These are phyloP conservation scores for Nicotiana knightiana DNA, from an alignment of 257 asterid species.

Conservation along the genomic window DNA sequence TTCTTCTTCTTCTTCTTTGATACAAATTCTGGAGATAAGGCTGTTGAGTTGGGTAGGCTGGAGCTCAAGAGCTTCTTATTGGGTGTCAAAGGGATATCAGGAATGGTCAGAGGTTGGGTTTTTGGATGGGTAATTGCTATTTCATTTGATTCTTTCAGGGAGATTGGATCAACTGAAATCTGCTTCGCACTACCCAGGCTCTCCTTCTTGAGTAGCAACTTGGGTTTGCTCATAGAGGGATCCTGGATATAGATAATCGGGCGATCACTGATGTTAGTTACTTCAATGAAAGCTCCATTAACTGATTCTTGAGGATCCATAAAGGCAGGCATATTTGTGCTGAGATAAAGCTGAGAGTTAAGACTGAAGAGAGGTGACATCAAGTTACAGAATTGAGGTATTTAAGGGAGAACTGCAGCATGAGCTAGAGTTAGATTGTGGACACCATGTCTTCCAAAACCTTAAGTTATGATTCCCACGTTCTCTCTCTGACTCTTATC, in stretches of 20 bases:
- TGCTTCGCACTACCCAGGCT: neutral
- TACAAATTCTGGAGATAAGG: conserved; percentile 37
- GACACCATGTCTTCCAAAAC: neutral
- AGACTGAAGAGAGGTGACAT: neutral
- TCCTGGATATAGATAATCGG: too few species aligned
- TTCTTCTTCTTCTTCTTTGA: conserved; percentile 19
- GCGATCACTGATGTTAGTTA: neutral
- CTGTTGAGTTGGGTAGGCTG: conserved; percentile 59
- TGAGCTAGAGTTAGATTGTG: neutral
- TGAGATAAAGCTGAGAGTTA: neutral
- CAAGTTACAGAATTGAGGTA: neutral
- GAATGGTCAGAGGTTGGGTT: conserved; percentile 15
- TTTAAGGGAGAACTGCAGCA: neutral
- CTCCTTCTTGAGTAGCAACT: neutral
- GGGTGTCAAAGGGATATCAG: neutral
- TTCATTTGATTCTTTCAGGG: conserved; percentile 1
- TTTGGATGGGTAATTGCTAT: neutral
- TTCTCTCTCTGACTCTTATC: neutral
- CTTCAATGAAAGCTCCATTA: neutral
- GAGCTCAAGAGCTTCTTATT: conserved; percentile 36
- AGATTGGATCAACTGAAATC: conserved; percentile 12
- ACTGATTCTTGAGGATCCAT: conserved; percentile 7
- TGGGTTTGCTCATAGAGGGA: neutral
- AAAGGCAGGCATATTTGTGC: conserved; percentile 1
- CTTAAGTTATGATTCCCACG: conserved; percentile 16